Evolutionary conservation across 2,329 filamentous ascomycete species (phyloP).

Genomic region (Hypoxylon sp.): DNA sequence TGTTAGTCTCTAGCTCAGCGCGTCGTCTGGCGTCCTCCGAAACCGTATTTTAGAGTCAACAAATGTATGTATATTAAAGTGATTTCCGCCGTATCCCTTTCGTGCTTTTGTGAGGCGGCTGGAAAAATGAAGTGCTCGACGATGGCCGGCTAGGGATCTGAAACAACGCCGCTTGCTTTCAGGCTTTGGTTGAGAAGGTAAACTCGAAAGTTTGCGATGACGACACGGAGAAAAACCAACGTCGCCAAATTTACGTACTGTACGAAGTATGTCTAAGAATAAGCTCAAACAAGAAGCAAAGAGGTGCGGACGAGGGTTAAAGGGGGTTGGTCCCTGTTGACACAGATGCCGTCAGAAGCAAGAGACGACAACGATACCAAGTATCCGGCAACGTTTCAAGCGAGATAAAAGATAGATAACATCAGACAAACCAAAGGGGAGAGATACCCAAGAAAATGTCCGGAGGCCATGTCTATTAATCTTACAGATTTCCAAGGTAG

Average conservation of each 20-base stretch:
- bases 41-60: neutral
- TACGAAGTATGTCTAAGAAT: constrained; percentile 41
- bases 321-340: constrained; percentile 33
- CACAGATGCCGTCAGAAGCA: constrained; percentile 34
- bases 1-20: constrained; percentile 9
- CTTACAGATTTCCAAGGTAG: constrained; percentile 39
- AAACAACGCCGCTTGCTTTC: constrained; percentile 36
- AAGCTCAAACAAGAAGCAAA: constrained; percentile 38
- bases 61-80: constrained; percentile 22
- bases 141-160: constrained; percentile 36
- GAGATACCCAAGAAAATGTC: constrained; percentile 18
- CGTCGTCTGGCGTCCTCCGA: constrained; percentile 9
- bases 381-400: constrained; percentile 23
- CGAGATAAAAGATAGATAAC: constrained; percentile 18
- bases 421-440: constrained; percentile 24
- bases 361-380: constrained; percentile 20
- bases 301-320: constrained; percentile 11
- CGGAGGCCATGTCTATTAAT: constrained; percentile 42
- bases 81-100: constrained; percentile 19
- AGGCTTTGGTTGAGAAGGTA: constrained; percentile 30
- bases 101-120: constrained; percentile 35
- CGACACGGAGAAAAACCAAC: constrained; percentile 35
- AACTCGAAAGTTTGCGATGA: constrained; percentile 40
- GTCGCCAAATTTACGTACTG: constrained; percentile 40
- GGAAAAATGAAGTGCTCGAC: constrained; percentile 32